These are phyloP conservation scores for Hanseniaspora taiwanica DNA, from an alignment of 805 yeast species.

Conservation along the genomic window DNA sequence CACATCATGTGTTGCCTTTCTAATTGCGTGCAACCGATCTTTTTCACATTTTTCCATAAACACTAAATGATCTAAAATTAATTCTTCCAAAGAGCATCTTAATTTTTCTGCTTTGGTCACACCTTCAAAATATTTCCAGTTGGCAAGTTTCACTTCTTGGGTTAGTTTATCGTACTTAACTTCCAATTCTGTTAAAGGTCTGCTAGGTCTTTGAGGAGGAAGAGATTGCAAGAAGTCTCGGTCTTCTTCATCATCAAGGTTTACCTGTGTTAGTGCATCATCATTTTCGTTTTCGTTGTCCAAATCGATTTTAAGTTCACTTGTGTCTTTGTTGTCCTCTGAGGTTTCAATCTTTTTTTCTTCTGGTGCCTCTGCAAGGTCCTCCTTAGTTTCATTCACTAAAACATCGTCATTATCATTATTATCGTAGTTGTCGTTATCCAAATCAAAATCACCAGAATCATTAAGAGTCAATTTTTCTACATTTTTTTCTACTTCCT, in stretches of 20 bases:
- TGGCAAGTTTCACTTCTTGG: constrained; percentile 46
- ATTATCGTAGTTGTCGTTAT: constrained; percentile 3
- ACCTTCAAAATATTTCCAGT: constrained; percentile 38
- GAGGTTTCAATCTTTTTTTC: neutral
- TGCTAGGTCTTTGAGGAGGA: neutral
- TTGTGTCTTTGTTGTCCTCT: neutral
- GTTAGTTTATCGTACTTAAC: constrained; percentile 37
- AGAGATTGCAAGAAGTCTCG: constrained; percentile 9
- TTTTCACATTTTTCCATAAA: constrained; percentile 76
- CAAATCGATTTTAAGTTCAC: too few relatives aligned
- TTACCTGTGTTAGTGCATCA: too few relatives aligned
- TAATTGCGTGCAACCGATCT: constrained; percentile 63
- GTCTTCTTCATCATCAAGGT: constrained; percentile 20
- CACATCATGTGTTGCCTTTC: constrained; percentile 63
- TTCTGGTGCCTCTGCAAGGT: neutral
- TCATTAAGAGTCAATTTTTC: neutral
- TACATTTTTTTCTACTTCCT: neutral
- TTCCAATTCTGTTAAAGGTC: constrained; percentile 17
- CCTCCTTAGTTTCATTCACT: neutral
- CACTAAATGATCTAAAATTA: constrained; percentile 53
- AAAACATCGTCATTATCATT: constrained; percentile 4
- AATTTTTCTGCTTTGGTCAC: constrained; percentile 48
- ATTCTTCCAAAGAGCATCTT: constrained; percentile 64
- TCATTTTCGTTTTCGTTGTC: constrained; percentile 7
- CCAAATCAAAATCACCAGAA: neutral